Base-by-base conservation (phyloP, 1,284 basidiomycete genomes). In the Porogramme epimiltina region DNA sequence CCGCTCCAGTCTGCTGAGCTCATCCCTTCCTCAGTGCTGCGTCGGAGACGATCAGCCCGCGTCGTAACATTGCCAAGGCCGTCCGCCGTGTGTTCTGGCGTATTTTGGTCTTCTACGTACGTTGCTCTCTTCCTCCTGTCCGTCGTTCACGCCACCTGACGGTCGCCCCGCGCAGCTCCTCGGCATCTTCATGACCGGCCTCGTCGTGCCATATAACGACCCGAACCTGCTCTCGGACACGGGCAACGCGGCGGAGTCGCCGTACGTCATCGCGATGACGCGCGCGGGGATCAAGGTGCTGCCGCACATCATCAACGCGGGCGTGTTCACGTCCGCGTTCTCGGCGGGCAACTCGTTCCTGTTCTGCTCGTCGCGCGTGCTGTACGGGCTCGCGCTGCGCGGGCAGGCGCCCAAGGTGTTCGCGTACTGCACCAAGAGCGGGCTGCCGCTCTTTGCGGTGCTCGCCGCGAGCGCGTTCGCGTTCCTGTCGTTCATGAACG, bases 211-310 rank as follows among this genome's bases (percentile, higher is more conserved):
- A 0, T 92, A 80, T 66, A 76, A 86, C 66, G 83, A 92, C 65
- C 63, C 69, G 0, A 65, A 73, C 13, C 76, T 93, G 36, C 76
- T 91, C 48, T 71, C 75, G 40, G 75, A 67, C 18, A 71, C 74
- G 24, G 81, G 80, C 34, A 86, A 81, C 47, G 87, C 87, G 10
- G 84, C 87, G 0, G 63, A 81, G 57, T 86, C 87, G 5, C 84
- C 89, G 18, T 95, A 89, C 69, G 92, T 95, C 54, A 91, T 95
- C 60, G 93, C 91, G 20, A 87, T 95, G 57, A 75, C 74, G 44
- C 80, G 79, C 51, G 89, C 92, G 1, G 89, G 90, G 10, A 85
- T 94, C 70, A 84, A 80, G 69, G 82, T 79, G 11, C 75, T 90
- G 20, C 87, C 87, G 2, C 81, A 81, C 54, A 80, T 91, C 59